phyloP scores from a whole-genome alignment of 2,329 filamentous ascomycete species.

The Aspergillus arachidicola region DNA sequence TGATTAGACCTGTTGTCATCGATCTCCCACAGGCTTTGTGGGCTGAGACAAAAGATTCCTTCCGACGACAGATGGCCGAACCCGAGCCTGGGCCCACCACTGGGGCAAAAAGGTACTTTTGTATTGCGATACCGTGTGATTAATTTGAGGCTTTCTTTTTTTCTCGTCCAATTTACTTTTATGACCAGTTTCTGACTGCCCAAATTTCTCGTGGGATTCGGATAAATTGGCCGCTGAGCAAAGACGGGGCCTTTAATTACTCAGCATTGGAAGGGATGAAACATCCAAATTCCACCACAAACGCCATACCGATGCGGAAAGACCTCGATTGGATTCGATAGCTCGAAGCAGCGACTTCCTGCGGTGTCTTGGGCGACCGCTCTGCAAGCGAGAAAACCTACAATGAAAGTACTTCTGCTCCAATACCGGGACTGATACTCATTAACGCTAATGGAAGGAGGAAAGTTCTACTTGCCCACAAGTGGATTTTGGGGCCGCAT shows the following conservation, averaged over 20 bases:
- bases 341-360: neutral
- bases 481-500: neutral
- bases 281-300: neutral
- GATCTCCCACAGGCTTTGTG: neutral
- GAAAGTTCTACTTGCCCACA: neutral
- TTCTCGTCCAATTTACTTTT: neutral
- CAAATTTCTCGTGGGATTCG: neutral
- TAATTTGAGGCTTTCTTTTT: neutral
- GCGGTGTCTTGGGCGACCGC: too few relatives aligned
- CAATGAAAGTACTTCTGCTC: neutral
- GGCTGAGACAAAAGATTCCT: neutral
- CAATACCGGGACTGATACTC: neutral
- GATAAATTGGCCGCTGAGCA: neutral
- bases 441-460: neutral
- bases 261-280: conserved; percentile 11
- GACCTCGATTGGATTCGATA: conserved; percentile 3
- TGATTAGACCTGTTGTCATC: neutral
- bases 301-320: neutral
- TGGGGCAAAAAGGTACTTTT: neutral
- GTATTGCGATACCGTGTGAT: neutral
- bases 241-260: neutral
- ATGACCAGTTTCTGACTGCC: neutral
- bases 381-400: neutral
- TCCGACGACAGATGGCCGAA: neutral
- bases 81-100: neutral